Evolutionary conservation across 2,329 filamentous ascomycete genomes (phyloP).

Genomic region (Scedosporium apiospermum): DNA sequence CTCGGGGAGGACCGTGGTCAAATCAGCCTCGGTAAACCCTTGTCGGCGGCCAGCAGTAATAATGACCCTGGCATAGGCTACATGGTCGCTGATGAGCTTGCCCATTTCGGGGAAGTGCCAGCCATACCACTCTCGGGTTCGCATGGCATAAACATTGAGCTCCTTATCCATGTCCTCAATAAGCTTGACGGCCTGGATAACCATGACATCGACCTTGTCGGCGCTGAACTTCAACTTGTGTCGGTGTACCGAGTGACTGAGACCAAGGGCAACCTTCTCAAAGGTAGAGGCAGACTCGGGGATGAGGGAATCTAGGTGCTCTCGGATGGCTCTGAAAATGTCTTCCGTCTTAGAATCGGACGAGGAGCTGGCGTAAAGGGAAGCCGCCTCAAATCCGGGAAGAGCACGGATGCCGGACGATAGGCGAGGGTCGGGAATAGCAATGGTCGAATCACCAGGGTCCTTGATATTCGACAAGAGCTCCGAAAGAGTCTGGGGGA

Average conservation of each 20-base stretch:
- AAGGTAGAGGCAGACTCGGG: conserved; percentile 79
- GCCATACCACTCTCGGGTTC: conserved; percentile 99
- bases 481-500: conserved; percentile 73
- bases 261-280: conserved; percentile 88
- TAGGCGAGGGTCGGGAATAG: conserved; percentile 88
- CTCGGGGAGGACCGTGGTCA: conserved; percentile 87
- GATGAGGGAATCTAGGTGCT: conserved; percentile 82
- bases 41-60: conserved; percentile 82
- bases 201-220: conserved; percentile 99
- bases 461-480: conserved; percentile 87
- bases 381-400: conserved; percentile 74
- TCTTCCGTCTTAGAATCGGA: conserved; percentile 64
- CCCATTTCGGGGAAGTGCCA: conserved; percentile 99
- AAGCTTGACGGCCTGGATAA: conserved; percentile 90
- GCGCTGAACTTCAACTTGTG: conserved; percentile 98
- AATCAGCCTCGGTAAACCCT: conserved; percentile 65
- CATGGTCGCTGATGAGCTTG: conserved; percentile 93
- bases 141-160: conserved; percentile 96
- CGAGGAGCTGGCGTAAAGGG: conserved; percentile 71
- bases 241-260: conserved; percentile 91
- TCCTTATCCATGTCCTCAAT: conserved; percentile 98
- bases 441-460: conserved; percentile 93
- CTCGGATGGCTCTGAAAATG: conserved; percentile 87
- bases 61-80: conserved; percentile 85
- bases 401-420: conserved; percentile 88